These are phyloP conservation scores for Fusarium haematococcum DNA, from an alignment of 2,329 filamentous ascomycete species.

Conservation along the genomic window DNA sequence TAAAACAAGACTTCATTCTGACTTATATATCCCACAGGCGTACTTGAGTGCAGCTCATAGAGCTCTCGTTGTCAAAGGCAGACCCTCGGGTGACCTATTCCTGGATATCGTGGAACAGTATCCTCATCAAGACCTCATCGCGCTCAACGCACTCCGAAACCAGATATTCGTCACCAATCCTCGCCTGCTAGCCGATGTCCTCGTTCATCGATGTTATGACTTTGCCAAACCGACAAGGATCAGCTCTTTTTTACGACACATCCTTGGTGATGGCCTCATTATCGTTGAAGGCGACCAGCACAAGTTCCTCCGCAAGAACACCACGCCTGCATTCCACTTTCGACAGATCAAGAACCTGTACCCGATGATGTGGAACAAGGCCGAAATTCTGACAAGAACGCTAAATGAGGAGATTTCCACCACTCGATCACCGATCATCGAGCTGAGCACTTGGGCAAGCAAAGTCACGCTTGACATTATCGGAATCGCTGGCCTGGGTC, in stretches of 20 bases:
- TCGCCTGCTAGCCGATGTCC: conserved; percentile 39
- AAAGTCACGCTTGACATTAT: conserved; percentile 71
- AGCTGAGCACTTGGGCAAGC: conserved; percentile 62
- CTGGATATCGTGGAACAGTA: conserved; percentile 41
- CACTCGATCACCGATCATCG: conserved; percentile 34
- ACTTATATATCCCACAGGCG: conserved; percentile 2
- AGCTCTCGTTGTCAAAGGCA: conserved; percentile 34
- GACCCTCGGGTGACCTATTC: conserved; percentile 41
- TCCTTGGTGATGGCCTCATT: conserved; percentile 71
- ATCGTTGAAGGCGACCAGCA: conserved; percentile 77
- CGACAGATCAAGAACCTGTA: conserved; percentile 78
- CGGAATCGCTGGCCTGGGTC: conserved; percentile 67
- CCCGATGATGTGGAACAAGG: conserved; percentile 75
- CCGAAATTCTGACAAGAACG: conserved; percentile 48
- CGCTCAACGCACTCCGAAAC: conserved; percentile 29
- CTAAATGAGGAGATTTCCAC: conserved; percentile 55
- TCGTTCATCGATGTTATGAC: conserved; percentile 59
- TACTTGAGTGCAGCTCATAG: conserved; percentile 35
- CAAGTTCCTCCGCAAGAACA: conserved; percentile 75
- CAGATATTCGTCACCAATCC: conserved; percentile 41
- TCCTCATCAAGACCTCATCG: conserved; percentile 38
- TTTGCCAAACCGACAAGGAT: conserved; percentile 63
- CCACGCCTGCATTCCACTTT: conserved; percentile 75
- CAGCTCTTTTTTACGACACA: conserved; percentile 60
- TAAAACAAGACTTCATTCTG: not conserved